Base-by-base conservation (phyloP, 371 early-diverging fungal species). In the Lichtheimia corymbifera region DNA sequence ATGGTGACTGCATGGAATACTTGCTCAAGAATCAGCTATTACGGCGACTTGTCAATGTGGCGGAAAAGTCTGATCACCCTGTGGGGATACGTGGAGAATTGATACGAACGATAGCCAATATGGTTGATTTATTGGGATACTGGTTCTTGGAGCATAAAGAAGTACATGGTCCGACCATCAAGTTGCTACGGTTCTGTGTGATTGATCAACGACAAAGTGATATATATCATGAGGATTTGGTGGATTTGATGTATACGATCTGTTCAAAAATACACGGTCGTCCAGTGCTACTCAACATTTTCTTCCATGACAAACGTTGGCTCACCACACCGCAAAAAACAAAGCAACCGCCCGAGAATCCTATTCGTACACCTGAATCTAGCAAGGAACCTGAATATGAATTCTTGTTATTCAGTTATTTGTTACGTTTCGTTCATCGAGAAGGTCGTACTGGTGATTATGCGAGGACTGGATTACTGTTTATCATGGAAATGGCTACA, bases 181-280 rank as follows among this genome's bases (percentile, higher is more conserved):
- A 88, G 50, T 70, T 97, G 56, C 74, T 96, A 22, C 82, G 88
- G 18, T 79, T 79, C 47, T 91, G 91, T 72, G 84, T 90, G 2
- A 64, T 80, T 43, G 82, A 84, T 43, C 81, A 87, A 52, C 72
- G 70, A 9, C 77, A 77, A 53, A 79, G 79, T n/a, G 90, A 85
- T 43, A 63, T 77, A 27, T 93, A 93, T 62, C 89, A 91, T 49
- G 91, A 91, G 47, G 92, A 90, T 24, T 79, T 97, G 63, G 89
- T 95, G 24, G 95, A 94, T 62, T 73, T 95, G 30, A 89, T 93
- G 82, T 95, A 94, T 64, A 89, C 89, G 55, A 85, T 97, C 24
- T 91, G 94, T 62, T 87, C 89, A 53, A 96, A 96, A 74, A 94
- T 97, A 53, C 91, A 93, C 53, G 94, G 93, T 27, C 91, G 86